Evolutionary conservation across 805 yeast genomes (phyloP).

Genomic region (Candida germanica): DNA sequence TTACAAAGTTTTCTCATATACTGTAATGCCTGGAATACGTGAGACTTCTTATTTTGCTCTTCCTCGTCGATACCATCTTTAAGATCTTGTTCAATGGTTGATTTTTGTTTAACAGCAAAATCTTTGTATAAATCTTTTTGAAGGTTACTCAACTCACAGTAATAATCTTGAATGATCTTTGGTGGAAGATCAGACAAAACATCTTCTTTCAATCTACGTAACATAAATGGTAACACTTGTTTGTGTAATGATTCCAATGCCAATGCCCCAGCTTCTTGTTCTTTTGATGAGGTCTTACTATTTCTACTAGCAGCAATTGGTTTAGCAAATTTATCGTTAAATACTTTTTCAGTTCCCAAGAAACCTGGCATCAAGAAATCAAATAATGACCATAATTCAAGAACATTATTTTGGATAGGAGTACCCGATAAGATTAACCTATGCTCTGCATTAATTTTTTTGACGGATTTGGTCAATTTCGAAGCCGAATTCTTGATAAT

Average conservation of each 20-base stretch:
- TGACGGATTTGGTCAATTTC: slow-evolving; percentile 85
- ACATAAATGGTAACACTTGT: slow-evolving; percentile 93
- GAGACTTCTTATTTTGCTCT: slow-evolving; percentile 62
- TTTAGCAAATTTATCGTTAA: slow-evolving; percentile 94
- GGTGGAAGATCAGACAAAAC: slow-evolving; percentile 96
- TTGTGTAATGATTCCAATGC: slow-evolving; percentile 95
- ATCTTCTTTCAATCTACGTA: slow-evolving; percentile 93
- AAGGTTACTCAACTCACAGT: slow-evolving; percentile 89
- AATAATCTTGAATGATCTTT: slow-evolving; percentile 95
- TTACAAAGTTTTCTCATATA: slow-evolving; percentile 96
- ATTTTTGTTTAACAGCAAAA: slow-evolving; percentile 82
- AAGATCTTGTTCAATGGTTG: slow-evolving; percentile 63
- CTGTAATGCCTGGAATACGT: slow-evolving; percentile 95
- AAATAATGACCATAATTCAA: slow-evolving; percentile 95
- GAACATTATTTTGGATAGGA: slow-evolving; percentile 95
- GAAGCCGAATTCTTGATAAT: slow-evolving; percentile 90
- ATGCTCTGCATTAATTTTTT: slow-evolving; percentile 79
- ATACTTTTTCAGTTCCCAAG: slow-evolving; percentile 88
- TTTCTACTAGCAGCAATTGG: slow-evolving; percentile 94
- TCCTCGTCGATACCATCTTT: slow-evolving; percentile 26
- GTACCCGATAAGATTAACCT: slow-evolving; percentile 92
- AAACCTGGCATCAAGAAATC: slow-evolving; percentile 99
- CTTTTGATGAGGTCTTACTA: slow-evolving; percentile 83
- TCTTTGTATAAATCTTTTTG: slow-evolving; percentile 87
- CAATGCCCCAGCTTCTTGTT: slow-evolving; percentile 94